Percentiles rank a stretch among this genome's conserved stretches.
phyloP scores from a whole-genome alignment of 2,329 filamentous ascomycete genomes.

The Pestalotiopsis sp. region DNA sequence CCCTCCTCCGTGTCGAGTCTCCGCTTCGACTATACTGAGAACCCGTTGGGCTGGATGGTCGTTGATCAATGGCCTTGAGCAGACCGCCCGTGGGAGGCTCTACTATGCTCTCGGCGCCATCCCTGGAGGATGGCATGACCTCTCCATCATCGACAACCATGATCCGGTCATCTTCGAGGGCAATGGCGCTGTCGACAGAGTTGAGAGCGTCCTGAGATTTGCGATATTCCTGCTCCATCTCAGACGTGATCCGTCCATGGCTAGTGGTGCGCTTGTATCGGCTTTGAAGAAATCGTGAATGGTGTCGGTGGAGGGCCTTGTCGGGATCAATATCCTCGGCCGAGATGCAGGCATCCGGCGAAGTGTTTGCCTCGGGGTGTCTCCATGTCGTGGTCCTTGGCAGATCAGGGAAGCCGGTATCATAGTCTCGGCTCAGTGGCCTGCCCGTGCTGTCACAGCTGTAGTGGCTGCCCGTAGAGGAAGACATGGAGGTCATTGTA shows the following conservation, averaged over 20 bases:
- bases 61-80: background rate
- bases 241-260: constrained; percentile 46
- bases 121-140: constrained; percentile 30
- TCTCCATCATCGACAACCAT: constrained; percentile 18
- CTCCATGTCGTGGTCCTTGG: constrained; percentile 61
- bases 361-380: constrained; percentile 63
- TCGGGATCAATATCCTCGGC: constrained; percentile 53
- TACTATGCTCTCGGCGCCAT: constrained; percentile 40
- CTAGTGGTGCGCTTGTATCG: constrained; percentile 50
- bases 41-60: background rate
- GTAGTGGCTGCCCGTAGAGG: constrained; percentile 25
- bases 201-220: constrained; percentile 22
- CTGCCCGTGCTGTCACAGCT: background rate
- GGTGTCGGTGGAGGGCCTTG: constrained; percentile 44
- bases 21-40: constrained; percentile 4
- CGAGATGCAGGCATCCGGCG: constrained; percentile 57
- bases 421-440: constrained; percentile 30
- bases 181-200: constrained; percentile 23
- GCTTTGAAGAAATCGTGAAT: constrained; percentile 45
- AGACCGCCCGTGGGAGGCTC: constrained; percentile 18
- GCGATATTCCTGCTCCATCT: constrained; percentile 36
- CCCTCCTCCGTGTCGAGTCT: constrained; percentile 6
- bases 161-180: constrained; percentile 20
- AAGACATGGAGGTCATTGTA: constrained; percentile 30
- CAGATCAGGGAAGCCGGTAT: constrained; percentile 37